Evolutionary conservation across 805 yeast species (phyloP).

Genomic region (Scheffersomyces lignosus): DNA sequence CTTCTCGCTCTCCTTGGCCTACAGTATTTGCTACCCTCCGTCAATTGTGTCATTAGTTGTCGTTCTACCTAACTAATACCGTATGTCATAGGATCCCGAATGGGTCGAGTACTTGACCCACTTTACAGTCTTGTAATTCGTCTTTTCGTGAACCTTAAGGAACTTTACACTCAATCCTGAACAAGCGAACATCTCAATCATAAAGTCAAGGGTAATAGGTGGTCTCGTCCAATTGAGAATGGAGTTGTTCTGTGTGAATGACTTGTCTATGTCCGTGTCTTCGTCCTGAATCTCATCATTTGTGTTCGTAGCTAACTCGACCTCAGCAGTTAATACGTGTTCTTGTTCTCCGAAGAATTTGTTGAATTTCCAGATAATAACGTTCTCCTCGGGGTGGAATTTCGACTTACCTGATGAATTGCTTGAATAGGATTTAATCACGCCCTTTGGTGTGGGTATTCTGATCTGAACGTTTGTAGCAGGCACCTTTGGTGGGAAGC

Average conservation of each 20-base stretch:
- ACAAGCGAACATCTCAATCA: conserved; percentile 69
- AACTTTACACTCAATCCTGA: conserved; percentile 76
- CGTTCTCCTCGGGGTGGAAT: conserved; percentile 63
- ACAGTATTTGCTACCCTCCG: no score
- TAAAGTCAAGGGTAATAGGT: conserved; percentile 71
- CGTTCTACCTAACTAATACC: conserved; percentile 59
- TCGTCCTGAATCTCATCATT: conserved; percentile 7
- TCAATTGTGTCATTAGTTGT: no score
- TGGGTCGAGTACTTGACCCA: conserved; percentile 82
- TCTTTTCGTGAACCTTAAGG: conserved; percentile 61
- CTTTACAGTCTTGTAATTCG: conserved; percentile 69
- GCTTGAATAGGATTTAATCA: conserved; percentile 23
- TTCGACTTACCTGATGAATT: conserved; percentile 66
- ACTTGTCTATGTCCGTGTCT: conserved; percentile 17
- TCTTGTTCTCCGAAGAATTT: conserved; percentile 70
- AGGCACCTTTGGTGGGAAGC: conserved; percentile 54
- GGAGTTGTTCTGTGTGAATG: conserved; percentile 12
- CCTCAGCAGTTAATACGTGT: conserved; percentile 55
- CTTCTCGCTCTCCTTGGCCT: no score
- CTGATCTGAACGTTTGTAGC: conserved; percentile 65
- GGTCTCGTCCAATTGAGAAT: conserved; percentile 62
- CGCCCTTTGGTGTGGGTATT: conserved; percentile 64
- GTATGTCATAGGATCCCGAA: conserved; percentile 79
- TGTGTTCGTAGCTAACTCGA: conserved; percentile 32
- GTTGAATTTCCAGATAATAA: conserved; percentile 67